Evolutionary conservation across 1,284 basidiomycete genomes (phyloP), one percentile per base, ranked within the genome.

Genomic region (Naganishia albida): DNA sequence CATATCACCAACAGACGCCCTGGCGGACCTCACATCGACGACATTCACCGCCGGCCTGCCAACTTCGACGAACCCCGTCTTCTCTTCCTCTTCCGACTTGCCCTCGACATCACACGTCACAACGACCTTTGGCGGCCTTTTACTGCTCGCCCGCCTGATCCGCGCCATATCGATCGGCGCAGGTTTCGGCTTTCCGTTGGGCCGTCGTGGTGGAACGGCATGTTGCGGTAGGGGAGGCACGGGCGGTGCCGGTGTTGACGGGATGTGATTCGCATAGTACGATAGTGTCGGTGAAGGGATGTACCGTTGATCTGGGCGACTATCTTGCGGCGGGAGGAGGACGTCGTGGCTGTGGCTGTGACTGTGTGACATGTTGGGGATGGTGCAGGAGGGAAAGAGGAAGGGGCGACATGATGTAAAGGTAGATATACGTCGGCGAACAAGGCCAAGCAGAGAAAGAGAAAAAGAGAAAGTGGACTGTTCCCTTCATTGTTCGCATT

Each of bases 191-290:
- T 60, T 60, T 30, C 30, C 20, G n/a, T 50, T 28, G 23, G 42
- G 23, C 15, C 56, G 30, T 7, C 26, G 34, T 6, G 56, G 48
- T 30, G 18, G 10, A 7, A 8, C 15, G n/a, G 25, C 25, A 15
- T 56, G 18, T 7, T 25, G 28, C 12, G 56, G 28, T 2, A 50
- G 28, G 13, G 46, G 34, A 26, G 56, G 44, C 18, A 23, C 28
- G 16, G 65, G 15, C n/a, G 65, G 38, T 3, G 59, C 51, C 1
- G 65, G 65, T n/a, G 65, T 66, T 1, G 59, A 28, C 10, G 65
- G 59, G n/a, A 66, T 46, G 38, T 55, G 62, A n/a, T 62, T 39
- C 25, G 65, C 59, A 39, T 66, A 66, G 59, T 66, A 66, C 7
- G 65, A 66, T 10, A 66, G 26, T 2, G 65, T 66, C 18, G 65